phyloP scores from a whole-genome alignment of 805 yeast species.

The Vanderwaltozyma yarrowii region DNA sequence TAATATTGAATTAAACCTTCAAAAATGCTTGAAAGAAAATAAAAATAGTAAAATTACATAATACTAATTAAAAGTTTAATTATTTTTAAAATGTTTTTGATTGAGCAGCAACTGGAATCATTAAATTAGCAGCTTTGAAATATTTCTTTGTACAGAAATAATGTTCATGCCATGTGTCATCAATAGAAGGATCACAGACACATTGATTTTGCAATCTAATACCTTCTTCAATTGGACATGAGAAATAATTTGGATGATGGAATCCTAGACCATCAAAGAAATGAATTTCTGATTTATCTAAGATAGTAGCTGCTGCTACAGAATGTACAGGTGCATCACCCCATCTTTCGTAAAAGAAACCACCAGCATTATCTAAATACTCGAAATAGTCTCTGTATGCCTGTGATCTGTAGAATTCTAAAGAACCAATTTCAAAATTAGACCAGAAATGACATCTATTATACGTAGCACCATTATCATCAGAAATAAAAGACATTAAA shows the following conservation, averaged over 20 bases:
- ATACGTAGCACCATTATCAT: constrained; percentile 53
- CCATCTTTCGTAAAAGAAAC: constrained; percentile 83
- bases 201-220: constrained; percentile 53
- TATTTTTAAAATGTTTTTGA: constrained; percentile 1
- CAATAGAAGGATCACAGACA: constrained; percentile 45
- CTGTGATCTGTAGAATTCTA: constrained; percentile 53
- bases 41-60: too few relatives aligned
- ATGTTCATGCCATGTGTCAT: constrained; percentile 61
- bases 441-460: constrained; percentile 80
- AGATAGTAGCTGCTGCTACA: constrained; percentile 54
- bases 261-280: constrained; percentile 72
- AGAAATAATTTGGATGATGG: constrained; percentile 55
- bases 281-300: constrained; percentile 48
- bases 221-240: constrained; percentile 48
- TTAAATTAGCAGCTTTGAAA: constrained; percentile 30
- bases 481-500: constrained; percentile 51
- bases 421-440: constrained; percentile 64
- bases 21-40: too few relatives aligned
- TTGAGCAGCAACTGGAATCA: constrained; percentile 9
- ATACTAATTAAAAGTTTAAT: too few relatives aligned
- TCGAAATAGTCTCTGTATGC: constrained; percentile 53
- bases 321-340: constrained; percentile 93
- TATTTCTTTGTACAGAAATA: constrained; percentile 59
- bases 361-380: constrained; percentile 56
- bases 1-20: too few relatives aligned